phyloP scores from a whole-genome alignment of 345 rosid genomes.

The Bretschneidera sinensis region DNA sequence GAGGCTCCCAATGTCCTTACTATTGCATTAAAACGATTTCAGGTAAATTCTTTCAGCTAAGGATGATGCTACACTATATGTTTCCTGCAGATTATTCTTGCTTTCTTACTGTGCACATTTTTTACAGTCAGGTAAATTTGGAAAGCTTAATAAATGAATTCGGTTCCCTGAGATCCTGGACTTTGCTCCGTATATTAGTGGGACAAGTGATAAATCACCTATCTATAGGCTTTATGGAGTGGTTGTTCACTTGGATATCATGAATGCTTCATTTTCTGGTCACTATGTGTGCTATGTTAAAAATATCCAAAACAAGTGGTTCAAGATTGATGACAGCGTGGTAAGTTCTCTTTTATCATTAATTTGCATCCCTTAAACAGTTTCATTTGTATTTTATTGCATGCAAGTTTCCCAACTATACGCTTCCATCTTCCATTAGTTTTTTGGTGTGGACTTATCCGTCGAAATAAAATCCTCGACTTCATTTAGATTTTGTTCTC shows the following conservation, averaged over 20 bases:
- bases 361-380: constrained; percentile 1
- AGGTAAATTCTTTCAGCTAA: constrained; percentile 37
- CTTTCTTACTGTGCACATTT: constrained; percentile 6
- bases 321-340: constrained; percentile 81
- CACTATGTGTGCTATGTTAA: constrained; percentile 91
- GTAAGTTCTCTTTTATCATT: constrained; percentile 39
- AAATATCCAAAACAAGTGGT: constrained; percentile 83
- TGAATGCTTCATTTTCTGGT: constrained; percentile 94
- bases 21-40: constrained; percentile 92
- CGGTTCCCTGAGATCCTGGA: constrained; percentile 78
- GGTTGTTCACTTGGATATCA: constrained; percentile 85
- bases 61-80: constrained; percentile 1
- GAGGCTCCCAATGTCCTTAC: constrained; percentile 98
- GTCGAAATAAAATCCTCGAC: background rate
- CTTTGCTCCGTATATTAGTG: constrained; percentile 86
- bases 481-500: no score
- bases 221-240: constrained; percentile 91
- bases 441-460: background rate
- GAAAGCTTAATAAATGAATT: constrained; percentile 86
- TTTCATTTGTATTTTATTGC: constrained; percentile 4
- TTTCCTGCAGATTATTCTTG: constrained; percentile 24
- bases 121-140: constrained; percentile 88
- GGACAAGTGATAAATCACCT: constrained; percentile 76
- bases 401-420: background rate
- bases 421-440: background rate